These are phyloP conservation scores for Pestalotiopsis sp. DNA, from an alignment of 2,329 filamentous ascomycete genomes.

Conservation along the genomic window DNA sequence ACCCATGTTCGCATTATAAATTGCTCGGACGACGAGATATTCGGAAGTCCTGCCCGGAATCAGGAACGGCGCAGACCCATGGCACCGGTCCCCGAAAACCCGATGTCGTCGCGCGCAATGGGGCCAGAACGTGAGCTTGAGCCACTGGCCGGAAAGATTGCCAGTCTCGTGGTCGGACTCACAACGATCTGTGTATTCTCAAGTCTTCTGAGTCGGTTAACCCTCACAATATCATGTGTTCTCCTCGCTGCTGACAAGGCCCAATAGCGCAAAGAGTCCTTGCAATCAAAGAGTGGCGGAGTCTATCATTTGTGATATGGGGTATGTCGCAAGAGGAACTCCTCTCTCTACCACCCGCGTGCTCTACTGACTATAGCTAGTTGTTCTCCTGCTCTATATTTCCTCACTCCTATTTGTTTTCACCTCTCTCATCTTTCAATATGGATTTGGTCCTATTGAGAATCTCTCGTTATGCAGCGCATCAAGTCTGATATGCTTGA, in stretches of 20 bases:
- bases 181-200: neutral
- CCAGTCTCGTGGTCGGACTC: neutral
- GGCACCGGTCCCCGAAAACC: neutral
- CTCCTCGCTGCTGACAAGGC: neutral
- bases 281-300: neutral
- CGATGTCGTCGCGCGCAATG: neutral
- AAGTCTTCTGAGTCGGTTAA: neutral
- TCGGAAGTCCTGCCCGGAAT: neutral
- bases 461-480: neutral
- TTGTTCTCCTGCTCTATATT: neutral
- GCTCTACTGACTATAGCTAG: neutral
- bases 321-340: neutral
- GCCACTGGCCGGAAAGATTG: neutral
- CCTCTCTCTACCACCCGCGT: too few species aligned
- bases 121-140: neutral
- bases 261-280: neutral
- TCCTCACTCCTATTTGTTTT: neutral
- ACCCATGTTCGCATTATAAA: neutral
- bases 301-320: conserved; percentile 4
- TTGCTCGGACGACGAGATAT: neutral
- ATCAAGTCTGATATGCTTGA: neutral
- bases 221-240: too few species aligned
- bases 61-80: neutral
- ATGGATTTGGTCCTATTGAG: neutral
- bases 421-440: neutral